These are phyloP conservation scores for Populus simonii DNA, from an alignment of 345 rosid species.

Conservation along the genomic window DNA sequence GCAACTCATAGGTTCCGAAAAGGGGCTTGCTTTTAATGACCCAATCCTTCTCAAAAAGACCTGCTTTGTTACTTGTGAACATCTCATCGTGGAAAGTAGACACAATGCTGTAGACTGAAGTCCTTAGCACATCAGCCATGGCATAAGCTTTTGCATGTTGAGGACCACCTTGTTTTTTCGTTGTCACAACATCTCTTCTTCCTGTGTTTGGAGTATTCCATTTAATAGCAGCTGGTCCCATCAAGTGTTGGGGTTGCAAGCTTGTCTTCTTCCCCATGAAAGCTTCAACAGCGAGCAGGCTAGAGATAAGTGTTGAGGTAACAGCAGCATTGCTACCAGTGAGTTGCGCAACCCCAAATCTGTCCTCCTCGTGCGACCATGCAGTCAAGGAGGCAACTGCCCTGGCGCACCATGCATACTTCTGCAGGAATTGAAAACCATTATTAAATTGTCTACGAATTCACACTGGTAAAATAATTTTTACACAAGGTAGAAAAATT, in stretches of 20 bases:
- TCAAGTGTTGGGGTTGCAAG: slow-evolving; percentile 59
- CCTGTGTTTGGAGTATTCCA: slow-evolving; percentile 60
- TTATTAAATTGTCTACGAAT: neutral
- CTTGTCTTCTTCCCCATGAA: slow-evolving; percentile 79
- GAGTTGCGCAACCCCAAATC: slow-evolving; percentile 89
- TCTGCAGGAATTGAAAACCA: slow-evolving; percentile 37
- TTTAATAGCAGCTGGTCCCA: slow-evolving; percentile 68
- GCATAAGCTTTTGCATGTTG: slow-evolving; percentile 62
- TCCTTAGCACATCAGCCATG: slow-evolving; percentile 65
- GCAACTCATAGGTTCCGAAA: slow-evolving; percentile 63
- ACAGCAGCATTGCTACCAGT: slow-evolving; percentile 78
- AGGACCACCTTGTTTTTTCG: slow-evolving; percentile 49
- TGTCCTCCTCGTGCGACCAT: slow-evolving; percentile 71
- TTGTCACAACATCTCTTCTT: slow-evolving; percentile 49
- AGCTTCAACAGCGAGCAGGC: slow-evolving; percentile 76
- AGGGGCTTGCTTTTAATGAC: slow-evolving; percentile 44
- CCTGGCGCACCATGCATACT: slow-evolving; percentile 82
- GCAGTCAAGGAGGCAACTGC: slow-evolving; percentile 62
- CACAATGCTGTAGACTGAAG: slow-evolving; percentile 66
- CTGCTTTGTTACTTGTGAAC: slow-evolving; percentile 56
- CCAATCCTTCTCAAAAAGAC: slow-evolving; percentile 83
- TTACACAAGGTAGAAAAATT: neutral
- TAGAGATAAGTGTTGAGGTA: slow-evolving; percentile 65
- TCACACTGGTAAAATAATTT: neutral
- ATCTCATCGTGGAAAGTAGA: slow-evolving; percentile 74